These are phyloP conservation scores for Trametes coccinea DNA, from an alignment of 768 basidiomycete genomes.

Conservation along the genomic window DNA sequence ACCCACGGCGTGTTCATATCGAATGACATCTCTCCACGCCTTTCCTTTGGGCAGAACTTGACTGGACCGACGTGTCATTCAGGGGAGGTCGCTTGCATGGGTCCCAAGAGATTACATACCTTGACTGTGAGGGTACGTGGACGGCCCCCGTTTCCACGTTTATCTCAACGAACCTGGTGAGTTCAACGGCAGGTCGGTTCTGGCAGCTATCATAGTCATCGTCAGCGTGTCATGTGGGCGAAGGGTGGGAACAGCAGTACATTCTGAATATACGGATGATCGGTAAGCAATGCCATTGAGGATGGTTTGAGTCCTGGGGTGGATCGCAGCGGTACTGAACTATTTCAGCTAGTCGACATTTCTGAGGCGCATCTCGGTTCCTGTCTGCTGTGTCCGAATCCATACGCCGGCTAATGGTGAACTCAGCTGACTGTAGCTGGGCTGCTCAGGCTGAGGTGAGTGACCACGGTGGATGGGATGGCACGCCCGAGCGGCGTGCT, in stretches of 20 bases:
- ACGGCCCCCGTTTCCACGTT: conserved; percentile 25
- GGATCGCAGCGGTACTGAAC: conserved; percentile 66
- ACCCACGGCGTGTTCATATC: conserved; percentile 7
- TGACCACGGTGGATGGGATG: too few species aligned
- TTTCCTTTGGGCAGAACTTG: conserved; percentile 28
- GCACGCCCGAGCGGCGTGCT: too few species aligned
- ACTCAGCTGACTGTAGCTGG: background rate
- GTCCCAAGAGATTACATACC: conserved; percentile 35
- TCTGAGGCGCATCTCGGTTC: conserved; percentile 3
- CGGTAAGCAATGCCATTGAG: conserved; percentile 62
- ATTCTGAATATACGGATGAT: conserved; percentile 73
- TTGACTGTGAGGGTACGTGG: conserved; percentile 31
- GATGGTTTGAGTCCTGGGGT: conserved; percentile 33
- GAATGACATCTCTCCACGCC: conserved; percentile 28
- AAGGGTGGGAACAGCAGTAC: conserved; percentile 41
- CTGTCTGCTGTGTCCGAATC: background rate
- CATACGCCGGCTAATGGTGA: background rate
- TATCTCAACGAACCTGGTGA: conserved; percentile 22
- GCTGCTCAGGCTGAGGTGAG: too few species aligned
- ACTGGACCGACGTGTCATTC: conserved; percentile 6
- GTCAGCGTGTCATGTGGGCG: background rate
- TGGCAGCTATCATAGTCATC: conserved; percentile 53
- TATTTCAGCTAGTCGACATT: conserved; percentile 69
- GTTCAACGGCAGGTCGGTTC: conserved; percentile 62
- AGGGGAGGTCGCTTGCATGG: background rate